Evolutionary conservation across 2,329 filamentous ascomycete species (phyloP).

Genomic region (Ophiostoma sp.): DNA sequence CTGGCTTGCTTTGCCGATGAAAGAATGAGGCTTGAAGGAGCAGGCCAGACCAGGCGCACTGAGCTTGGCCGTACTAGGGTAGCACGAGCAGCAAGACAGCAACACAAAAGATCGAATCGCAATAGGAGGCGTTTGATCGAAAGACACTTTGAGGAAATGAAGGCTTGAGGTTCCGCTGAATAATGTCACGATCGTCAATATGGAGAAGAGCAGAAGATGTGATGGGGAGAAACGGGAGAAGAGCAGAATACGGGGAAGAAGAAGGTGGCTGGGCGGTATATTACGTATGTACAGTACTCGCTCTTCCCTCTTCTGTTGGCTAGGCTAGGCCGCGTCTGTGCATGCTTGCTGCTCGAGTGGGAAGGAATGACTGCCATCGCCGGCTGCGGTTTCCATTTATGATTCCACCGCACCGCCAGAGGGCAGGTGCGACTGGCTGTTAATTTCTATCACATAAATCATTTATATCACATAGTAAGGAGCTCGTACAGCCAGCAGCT

Average conservation of each 20-base stretch:
- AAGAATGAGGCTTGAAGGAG: background rate
- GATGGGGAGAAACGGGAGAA: background rate
- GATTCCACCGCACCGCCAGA: background rate
- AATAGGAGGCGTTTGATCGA: background rate
- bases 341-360: background rate
- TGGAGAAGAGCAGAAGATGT: background rate
- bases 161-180: background rate
- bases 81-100: background rate
- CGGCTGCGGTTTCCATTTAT: background rate
- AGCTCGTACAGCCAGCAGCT: background rate
- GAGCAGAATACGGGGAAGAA: background rate
- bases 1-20: background rate
- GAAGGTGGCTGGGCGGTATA: slow-evolving; percentile 3
- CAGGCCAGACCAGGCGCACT: background rate
- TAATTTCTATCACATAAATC: no score
- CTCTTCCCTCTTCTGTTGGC: background rate
- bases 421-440: background rate
- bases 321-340: background rate
- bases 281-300: background rate
- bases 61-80: background rate
- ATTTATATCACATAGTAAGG: background rate
- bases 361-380: background rate
- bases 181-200: background rate
- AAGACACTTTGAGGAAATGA: background rate
- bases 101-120: background rate